These are phyloP conservation scores for Arabidopsis thaliana DNA, from an alignment of 345 rosid genomes.

Conservation along the genomic window DNA sequence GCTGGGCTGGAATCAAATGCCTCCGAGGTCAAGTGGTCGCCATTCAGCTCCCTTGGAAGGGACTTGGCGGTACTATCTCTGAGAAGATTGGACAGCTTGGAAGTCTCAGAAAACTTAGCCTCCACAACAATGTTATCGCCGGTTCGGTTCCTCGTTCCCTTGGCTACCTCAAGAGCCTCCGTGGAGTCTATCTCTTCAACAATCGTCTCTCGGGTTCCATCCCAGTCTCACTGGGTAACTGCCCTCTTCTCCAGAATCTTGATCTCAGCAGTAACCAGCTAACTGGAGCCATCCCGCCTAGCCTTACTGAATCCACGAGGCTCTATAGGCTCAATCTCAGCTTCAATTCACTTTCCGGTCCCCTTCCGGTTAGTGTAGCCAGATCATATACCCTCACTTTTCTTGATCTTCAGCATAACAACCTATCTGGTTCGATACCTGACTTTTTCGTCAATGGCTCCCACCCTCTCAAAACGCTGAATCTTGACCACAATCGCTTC, in stretches of 20 bases:
- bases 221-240: slow-evolving; percentile 77
- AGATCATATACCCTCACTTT: slow-evolving; percentile 60
- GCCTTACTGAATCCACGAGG: slow-evolving; percentile 71
- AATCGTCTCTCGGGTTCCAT: slow-evolving; percentile 81
- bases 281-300: slow-evolving; percentile 63
- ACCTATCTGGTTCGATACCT: slow-evolving; percentile 77
- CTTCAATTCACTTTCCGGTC: slow-evolving; percentile 66
- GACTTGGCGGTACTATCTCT: slow-evolving; percentile 78
- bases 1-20: slow-evolving; percentile 94
- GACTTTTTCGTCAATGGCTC: slow-evolving; percentile 52
- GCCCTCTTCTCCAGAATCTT: slow-evolving; percentile 68
- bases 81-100: slow-evolving; percentile 87
- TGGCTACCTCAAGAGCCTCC: slow-evolving; percentile 72
- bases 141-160: slow-evolving; percentile 81
- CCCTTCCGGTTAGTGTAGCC: slow-evolving; percentile 59
- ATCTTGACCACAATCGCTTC: slow-evolving; percentile 58
- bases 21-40: slow-evolving; percentile 79
- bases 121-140: slow-evolving; percentile 73
- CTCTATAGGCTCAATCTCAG: slow-evolving; percentile 72
- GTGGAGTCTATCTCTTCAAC: slow-evolving; percentile 90
- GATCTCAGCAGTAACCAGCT: slow-evolving; percentile 77
- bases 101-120: slow-evolving; percentile 70
- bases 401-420: slow-evolving; percentile 75
- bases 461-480: slow-evolving; percentile 51
- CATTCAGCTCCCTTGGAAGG: slow-evolving; percentile 92